A percentile compares a stretch with the other conserved stretches of the same genome.
These are phyloP conservation scores for Apiospora arundinis DNA, from an alignment of 2,329 filamentous ascomycete species.

Conservation along the genomic window DNA sequence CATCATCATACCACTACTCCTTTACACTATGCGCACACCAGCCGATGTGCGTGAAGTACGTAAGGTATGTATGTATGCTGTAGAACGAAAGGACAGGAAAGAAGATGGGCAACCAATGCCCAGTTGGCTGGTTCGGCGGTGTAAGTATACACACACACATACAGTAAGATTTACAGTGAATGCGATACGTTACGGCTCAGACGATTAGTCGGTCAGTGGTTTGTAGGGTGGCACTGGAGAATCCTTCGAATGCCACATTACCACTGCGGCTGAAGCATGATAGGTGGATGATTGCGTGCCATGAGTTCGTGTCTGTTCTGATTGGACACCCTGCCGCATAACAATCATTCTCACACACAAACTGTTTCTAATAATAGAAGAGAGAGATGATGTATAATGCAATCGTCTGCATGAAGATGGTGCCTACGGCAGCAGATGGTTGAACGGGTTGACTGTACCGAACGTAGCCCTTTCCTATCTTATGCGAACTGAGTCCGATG, in stretches of 20 bases:
- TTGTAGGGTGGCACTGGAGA: not conserved
- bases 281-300: not conserved
- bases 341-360: not conserved
- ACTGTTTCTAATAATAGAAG: conserved; percentile 7
- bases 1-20: not conserved
- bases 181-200: too few relatives aligned
- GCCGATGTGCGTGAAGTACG: not conserved
- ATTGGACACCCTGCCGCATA: not conserved
- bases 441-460: not conserved
- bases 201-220: not conserved
- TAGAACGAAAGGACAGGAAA: not conserved
- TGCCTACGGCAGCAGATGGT: not conserved
- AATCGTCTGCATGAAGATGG: not conserved
- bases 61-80: not conserved
- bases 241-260: conserved; percentile 10
- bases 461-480: not conserved
- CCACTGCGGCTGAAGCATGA: conserved; percentile 1
- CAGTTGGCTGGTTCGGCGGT: not conserved
- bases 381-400: conserved; percentile 2
- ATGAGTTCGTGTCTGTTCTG: not conserved
- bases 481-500: not conserved
- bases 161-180: not conserved
- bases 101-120: not conserved
- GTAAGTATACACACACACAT: too few relatives aligned
- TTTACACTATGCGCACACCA: not conserved